These are phyloP conservation scores for Russula olivacea DNA, from an alignment of 768 basidiomycete species.

Conservation along the genomic window DNA sequence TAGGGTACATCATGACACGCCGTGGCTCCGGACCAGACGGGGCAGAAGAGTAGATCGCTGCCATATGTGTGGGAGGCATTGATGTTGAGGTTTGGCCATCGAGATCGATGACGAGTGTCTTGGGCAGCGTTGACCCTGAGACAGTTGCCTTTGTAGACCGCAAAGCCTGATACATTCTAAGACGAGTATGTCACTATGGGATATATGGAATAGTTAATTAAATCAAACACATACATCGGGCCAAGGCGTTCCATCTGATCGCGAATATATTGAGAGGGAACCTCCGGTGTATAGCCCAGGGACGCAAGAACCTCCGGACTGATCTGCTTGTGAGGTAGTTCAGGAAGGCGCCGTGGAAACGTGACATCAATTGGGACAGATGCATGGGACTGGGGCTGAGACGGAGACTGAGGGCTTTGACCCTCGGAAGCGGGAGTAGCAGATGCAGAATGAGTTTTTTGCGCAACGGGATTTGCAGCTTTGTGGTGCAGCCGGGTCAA, in stretches of 20 bases:
- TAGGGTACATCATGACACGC: constrained; percentile 44
- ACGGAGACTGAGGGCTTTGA: not conserved
- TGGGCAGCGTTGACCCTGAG: constrained; percentile 15
- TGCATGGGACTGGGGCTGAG: not conserved
- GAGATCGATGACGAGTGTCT: constrained; percentile 15
- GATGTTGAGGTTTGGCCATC: not conserved
- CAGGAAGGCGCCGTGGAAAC: constrained; percentile 8
- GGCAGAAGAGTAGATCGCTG: constrained; percentile 22
- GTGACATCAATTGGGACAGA: constrained; percentile 3
- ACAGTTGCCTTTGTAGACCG: constrained; percentile 14
- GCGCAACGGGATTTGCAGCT: not conserved
- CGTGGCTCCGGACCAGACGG: constrained; percentile 12
- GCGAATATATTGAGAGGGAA: constrained; percentile 16
- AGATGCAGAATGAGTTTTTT: not conserved
- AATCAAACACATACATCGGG: not conserved
- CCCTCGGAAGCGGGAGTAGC: not conserved
- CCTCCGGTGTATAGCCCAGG: constrained; percentile 2
- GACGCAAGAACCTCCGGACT: constrained; percentile 15
- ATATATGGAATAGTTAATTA: not conserved
- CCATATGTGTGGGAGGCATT: constrained; percentile 22
- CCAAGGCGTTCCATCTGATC: constrained; percentile 11
- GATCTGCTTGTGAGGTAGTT: constrained; percentile 8
- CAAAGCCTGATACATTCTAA: constrained; percentile 24
- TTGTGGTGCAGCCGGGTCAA: not conserved
- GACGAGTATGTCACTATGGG: not conserved